Evolutionary conservation across 2,329 filamentous ascomycete genomes (phyloP), one percentile per base, ranked within the genome.

Genomic region (Phoma herbarum): DNA sequence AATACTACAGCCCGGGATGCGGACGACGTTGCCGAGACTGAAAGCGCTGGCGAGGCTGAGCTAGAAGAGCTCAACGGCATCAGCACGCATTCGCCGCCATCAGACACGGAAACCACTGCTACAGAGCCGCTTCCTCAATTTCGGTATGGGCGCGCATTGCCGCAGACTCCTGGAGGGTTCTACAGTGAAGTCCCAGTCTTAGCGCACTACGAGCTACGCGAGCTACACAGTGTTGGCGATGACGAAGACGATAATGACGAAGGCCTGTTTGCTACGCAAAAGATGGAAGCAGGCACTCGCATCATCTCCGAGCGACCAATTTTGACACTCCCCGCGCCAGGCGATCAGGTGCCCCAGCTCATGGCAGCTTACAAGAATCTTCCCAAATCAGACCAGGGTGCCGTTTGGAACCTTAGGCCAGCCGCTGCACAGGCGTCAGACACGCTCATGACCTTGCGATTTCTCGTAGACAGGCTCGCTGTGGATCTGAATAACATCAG

Each of bases 231-330:
- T 26, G 29, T 23, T 22, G 41, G 11, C 9, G 18, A 37, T 8
- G 14, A 35, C 14, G 20, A 48, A 20, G 18, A 33, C 22, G 33
- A 28, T 16, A 41, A 28, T 12, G 47, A 56, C 10, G 35, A 57
- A 35, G 61, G 57, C 10, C 20, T 64, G 28, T 66, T 66, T 31
- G 63, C 65, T 7, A 63, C 44, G 1, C 25, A 48, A 18, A 18
- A 22, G 12, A 63, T 68, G 26, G 2, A 42, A 16, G 23, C 22
- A 39, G 65, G 63, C 37, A 66, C 60, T 1, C 63, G 65, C 26
- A 59, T 68, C 35, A 65, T 68, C 25, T 52, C 42, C 22, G 65
- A 68, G 35, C 60, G 47, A 11, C 56, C 61, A 1, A 2, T 63
- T 3, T 44, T 66, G 26, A 48, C 49, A 2, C 48, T 62, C 9